Evolutionary conservation across 1,284 basidiomycete species (phyloP).

Genomic region (Cutaneotrichosporon cavernicola): DNA sequence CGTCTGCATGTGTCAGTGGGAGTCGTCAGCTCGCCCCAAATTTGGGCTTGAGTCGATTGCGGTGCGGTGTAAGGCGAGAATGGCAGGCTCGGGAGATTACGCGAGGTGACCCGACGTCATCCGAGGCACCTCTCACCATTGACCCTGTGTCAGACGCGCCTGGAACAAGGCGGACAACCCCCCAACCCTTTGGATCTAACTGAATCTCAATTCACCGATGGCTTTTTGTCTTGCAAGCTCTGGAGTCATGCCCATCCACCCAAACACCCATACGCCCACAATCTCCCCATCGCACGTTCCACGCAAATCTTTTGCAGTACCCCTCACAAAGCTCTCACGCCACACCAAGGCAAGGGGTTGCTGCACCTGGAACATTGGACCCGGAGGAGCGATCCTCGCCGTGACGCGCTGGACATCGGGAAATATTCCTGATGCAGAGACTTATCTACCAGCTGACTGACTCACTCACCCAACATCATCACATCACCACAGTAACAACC

Average conservation of each 20-base stretch:
- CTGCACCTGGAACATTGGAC: neutral
- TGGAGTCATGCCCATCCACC: too few species aligned
- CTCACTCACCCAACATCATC: neutral
- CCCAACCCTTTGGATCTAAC: neutral
- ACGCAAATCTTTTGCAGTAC: constrained; percentile 1
- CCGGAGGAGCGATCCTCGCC: neutral
- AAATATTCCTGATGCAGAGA: neutral
- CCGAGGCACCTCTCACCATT: neutral
- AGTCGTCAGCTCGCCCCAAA: neutral
- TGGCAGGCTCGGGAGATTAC: neutral
- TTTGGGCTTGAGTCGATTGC: neutral
- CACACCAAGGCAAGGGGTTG: neutral
- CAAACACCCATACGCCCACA: neutral
- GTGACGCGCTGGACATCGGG: neutral
- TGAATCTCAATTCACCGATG: neutral
- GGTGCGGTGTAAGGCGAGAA: neutral
- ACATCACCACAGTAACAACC: too few species aligned
- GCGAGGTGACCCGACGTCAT: neutral
- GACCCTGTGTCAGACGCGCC: too few species aligned
- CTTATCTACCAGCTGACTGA: neutral
- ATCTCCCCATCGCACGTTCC: constrained; percentile 5
- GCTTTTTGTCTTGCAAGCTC: neutral
- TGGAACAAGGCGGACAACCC: neutral
- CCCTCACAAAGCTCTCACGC: constrained; percentile 2
- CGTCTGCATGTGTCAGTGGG: neutral